A percentile compares a stretch with the other conserved stretches of the same genome.
Conservation (phyloP, 768 basidiomycete genomes). For the Leccinum olivaceopallidum region DNA sequence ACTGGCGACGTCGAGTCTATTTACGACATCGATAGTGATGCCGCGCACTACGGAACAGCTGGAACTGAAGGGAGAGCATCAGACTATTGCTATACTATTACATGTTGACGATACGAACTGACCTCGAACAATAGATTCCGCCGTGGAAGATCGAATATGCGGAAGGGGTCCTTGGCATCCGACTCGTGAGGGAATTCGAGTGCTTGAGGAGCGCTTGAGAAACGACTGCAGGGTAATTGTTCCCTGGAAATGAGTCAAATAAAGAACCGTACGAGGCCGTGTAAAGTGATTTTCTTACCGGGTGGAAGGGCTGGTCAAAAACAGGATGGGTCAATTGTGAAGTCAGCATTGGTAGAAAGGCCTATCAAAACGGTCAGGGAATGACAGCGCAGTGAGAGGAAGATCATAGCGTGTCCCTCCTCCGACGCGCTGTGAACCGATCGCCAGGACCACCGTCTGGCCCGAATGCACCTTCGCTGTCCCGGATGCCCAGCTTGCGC, state of each 20-base stretch:
- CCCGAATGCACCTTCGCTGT: conserved; percentile 6
- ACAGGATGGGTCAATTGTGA: conserved; percentile 40
- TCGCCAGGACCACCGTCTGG: conserved; percentile 15
- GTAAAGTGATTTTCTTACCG: conserved; percentile 34
- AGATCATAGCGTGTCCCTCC: conserved; percentile 24
- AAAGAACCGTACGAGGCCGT: background rate
- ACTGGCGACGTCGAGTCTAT: conserved; percentile 54
- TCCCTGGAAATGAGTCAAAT: conserved; percentile 26
- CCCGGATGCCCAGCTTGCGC: conserved; percentile 19
- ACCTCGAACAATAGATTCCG: conserved; percentile 73
- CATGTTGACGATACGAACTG: conserved; percentile 17
- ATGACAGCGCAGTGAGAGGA: background rate
- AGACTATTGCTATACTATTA: background rate
- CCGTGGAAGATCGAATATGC: conserved; percentile 66
- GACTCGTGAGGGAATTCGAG: conserved; percentile 40
- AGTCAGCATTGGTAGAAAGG: conserved; percentile 43
- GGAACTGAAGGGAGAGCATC: conserved; percentile 45
- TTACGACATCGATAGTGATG: conserved; percentile 56
- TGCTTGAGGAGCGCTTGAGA: conserved; percentile 36
- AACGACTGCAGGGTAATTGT: conserved; percentile 34
- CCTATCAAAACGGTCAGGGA: conserved; percentile 28
- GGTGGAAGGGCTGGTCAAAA: conserved; percentile 46
- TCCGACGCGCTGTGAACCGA: conserved; percentile 24
- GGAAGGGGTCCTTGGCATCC: conserved; percentile 50
- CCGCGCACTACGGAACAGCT: conserved; percentile 69